phyloP scores from a whole-genome alignment of 2,329 filamentous ascomycete genomes.

The Spiromastix sp. region DNA sequence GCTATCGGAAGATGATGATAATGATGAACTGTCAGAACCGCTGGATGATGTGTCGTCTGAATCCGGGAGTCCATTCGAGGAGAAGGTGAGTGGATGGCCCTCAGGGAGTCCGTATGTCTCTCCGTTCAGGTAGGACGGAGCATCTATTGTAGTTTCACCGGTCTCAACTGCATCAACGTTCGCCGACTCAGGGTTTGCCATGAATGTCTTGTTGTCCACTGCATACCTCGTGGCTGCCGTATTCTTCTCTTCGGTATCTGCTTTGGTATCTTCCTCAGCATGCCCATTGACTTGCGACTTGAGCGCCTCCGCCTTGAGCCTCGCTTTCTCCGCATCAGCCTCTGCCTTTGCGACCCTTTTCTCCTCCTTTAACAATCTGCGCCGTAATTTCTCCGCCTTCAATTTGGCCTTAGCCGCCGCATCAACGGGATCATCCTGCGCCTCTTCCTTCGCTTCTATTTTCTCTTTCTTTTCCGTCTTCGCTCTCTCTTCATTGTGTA shows the following conservation, averaged over 20 bases:
- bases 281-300: constrained; percentile 2
- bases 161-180: background rate
- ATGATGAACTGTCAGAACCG: constrained; percentile 20
- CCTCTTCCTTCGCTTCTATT: constrained; percentile 15
- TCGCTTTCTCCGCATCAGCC: constrained; percentile 30
- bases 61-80: background rate
- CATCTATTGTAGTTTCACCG: background rate
- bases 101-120: background rate
- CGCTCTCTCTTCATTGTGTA: constrained; percentile 22
- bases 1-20: constrained; percentile 12
- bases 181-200: background rate
- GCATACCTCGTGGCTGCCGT: background rate
- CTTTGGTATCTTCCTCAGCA: background rate
- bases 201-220: background rate
- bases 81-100: background rate
- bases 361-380: constrained; percentile 56
- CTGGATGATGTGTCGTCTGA: constrained; percentile 27
- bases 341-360: constrained; percentile 35
- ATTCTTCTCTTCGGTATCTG: background rate
- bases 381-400: constrained; percentile 32
- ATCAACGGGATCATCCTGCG: constrained; percentile 20
- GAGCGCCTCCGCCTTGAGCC: constrained; percentile 21
- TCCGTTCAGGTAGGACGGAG: background rate
- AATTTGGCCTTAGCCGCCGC: constrained; percentile 26
- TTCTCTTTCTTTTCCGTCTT: constrained; percentile 16